phyloP scores from a whole-genome alignment of 2,329 filamentous ascomycete species.

The Aureobasidium sp. region DNA sequence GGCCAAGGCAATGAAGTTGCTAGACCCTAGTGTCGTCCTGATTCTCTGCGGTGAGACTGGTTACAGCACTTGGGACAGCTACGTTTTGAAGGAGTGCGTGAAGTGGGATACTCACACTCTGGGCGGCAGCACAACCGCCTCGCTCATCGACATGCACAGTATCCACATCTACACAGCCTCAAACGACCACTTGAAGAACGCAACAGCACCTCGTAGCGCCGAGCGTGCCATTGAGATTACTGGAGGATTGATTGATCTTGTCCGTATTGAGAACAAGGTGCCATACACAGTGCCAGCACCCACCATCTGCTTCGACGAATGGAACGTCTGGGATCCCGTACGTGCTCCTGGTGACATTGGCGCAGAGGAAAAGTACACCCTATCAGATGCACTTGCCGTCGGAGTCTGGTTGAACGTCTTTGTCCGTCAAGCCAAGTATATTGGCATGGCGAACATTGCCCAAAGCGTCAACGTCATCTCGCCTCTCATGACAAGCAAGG shows the following conservation, averaged over 20 bases:
- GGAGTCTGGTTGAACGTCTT: conserved; percentile 71
- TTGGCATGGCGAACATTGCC: conserved; percentile 74
- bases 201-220: conserved; percentile 59
- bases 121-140: conserved; percentile 38
- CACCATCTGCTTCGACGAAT: conserved; percentile 76
- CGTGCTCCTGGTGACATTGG: conserved; percentile 65
- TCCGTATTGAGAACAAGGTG: conserved; percentile 60
- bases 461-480: conserved; percentile 73
- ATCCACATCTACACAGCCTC: conserved; percentile 72
- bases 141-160: conserved; percentile 69
- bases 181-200: conserved; percentile 44
- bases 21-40: conserved; percentile 62
- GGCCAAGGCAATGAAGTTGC: conserved; percentile 65
- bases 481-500: conserved; percentile 63
- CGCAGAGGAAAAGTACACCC: conserved; percentile 66
- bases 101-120: conserved; percentile 46
- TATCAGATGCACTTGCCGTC: conserved; percentile 70
- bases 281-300: conserved; percentile 54
- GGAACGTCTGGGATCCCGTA: conserved; percentile 75
- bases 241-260: conserved; percentile 63
- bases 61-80: conserved; percentile 62
- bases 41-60: conserved; percentile 70
- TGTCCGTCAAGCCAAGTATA: conserved; percentile 60
- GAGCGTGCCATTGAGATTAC: conserved; percentile 69
- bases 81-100: conserved; percentile 64